phyloP scores from a whole-genome alignment of 139 green algal genomes.

The Pedinophyceae sp. region DNA sequence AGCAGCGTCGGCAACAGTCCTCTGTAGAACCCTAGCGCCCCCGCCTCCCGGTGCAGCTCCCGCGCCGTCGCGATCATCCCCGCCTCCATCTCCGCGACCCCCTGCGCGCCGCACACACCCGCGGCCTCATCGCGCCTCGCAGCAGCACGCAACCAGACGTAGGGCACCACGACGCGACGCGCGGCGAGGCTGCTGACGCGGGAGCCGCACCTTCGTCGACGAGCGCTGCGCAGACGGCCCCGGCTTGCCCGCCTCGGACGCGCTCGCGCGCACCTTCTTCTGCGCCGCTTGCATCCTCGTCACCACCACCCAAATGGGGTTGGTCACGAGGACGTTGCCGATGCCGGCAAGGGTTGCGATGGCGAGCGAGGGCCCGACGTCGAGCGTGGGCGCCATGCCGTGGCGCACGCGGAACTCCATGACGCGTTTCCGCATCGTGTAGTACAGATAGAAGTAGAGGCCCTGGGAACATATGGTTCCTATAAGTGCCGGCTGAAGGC shows the following conservation, averaged over 20 bases:
- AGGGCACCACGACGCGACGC: too few species aligned
- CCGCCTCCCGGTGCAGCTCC: conserved; percentile 17
- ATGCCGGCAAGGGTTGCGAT: conserved; percentile 56
- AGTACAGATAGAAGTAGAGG: conserved; percentile 77
- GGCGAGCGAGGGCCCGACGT: conserved; percentile 42
- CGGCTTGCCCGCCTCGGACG: too few species aligned
- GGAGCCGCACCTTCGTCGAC: too few species aligned
- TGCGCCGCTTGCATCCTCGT: conserved; percentile 64
- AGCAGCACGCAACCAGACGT: too few species aligned
- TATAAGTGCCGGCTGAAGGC: conserved; percentile 42
- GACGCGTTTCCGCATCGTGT: neutral
- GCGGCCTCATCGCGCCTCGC: too few species aligned
- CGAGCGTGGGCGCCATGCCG: conserved; percentile 20
- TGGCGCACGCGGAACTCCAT: neutral
- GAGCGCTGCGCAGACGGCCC: too few species aligned
- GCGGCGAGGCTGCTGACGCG: too few species aligned
- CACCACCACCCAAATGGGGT: conserved; percentile 80
- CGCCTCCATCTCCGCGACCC: too few species aligned
- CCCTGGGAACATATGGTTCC: conserved; percentile 60
- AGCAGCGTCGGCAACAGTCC: conserved; percentile 62
- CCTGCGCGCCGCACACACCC: too few species aligned
- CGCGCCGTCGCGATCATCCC: too few species aligned
- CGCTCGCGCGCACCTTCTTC: too few species aligned
- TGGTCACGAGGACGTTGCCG: conserved; percentile 77
- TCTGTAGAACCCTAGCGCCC: conserved; percentile 58